phyloP scores from a whole-genome alignment of 306 rosid species.

The Alnus rubra region DNA sequence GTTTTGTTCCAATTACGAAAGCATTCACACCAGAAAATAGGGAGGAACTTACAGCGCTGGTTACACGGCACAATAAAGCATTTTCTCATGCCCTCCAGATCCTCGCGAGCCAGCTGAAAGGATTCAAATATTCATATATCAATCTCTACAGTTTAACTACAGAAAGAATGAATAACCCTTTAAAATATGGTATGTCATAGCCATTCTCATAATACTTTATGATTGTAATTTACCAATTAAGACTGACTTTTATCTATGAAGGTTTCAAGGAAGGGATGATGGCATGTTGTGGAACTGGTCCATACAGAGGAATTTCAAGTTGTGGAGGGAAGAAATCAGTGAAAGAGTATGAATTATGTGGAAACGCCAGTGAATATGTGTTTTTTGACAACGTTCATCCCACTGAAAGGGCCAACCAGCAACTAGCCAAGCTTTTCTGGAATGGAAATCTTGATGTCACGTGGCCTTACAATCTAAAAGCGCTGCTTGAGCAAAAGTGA shows the following conservation, averaged over 20 bases:
- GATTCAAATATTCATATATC: slow-evolving; percentile 24
- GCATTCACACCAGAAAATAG: no score
- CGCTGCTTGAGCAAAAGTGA: slow-evolving; percentile 20
- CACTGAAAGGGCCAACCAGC: slow-evolving; percentile 28
- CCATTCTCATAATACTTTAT: not conserved
- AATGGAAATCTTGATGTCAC: slow-evolving; percentile 15
- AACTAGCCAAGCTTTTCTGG: slow-evolving; percentile 32
- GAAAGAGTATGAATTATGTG: slow-evolving; percentile 30
- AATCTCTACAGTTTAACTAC: slow-evolving; percentile 1
- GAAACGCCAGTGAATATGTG: slow-evolving; percentile 22
- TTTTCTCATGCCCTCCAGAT: slow-evolving; percentile 6
- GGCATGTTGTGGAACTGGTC: slow-evolving; percentile 50
- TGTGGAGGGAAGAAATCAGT: slow-evolving; percentile 43
- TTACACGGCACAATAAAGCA: no score
- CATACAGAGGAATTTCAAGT: slow-evolving; percentile 33
- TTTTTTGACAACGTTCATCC: slow-evolving; percentile 43
- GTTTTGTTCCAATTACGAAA: no score
- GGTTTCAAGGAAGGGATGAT: slow-evolving; percentile 39
- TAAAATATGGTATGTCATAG: slow-evolving; percentile 37
- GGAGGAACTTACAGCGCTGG: no score
- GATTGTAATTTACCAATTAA: no score
- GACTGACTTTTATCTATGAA: not conserved
- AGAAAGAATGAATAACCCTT: slow-evolving; percentile 24
- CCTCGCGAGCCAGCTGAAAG: slow-evolving; percentile 13
- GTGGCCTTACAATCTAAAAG: slow-evolving; percentile 31